A percentile compares a stretch with the other conserved stretches of the same genome.
phyloP scores from a whole-genome alignment of 371 early-diverging fungal species.

The Syncephalastrum monosporum region DNA sequence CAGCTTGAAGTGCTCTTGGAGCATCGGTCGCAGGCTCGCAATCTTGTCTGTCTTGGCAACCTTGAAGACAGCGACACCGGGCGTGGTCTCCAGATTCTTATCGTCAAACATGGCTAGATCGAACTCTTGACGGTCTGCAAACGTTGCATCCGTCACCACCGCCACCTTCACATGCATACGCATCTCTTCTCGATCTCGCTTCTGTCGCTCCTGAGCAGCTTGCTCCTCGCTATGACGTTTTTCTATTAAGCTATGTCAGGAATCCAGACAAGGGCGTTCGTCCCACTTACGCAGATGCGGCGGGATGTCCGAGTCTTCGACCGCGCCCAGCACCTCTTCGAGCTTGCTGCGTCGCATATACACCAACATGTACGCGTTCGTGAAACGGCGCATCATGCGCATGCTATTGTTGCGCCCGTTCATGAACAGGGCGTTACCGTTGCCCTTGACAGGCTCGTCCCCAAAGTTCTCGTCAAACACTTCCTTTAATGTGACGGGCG shows the following conservation, averaged over 20 bases:
- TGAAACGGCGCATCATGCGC: slow-evolving; percentile 65
- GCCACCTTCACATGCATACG: slow-evolving; percentile 67
- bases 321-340: slow-evolving; percentile 67
- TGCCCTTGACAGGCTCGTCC: slow-evolving; percentile 53
- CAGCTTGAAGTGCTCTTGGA: slow-evolving; percentile 53
- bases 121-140: slow-evolving; percentile 74
- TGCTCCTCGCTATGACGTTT: slow-evolving; percentile 61
- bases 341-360: slow-evolving; percentile 81
- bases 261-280: background rate
- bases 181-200: slow-evolving; percentile 70
- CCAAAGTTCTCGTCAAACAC: slow-evolving; percentile 97
- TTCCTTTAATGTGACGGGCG: slow-evolving; percentile 79
- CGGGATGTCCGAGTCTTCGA: slow-evolving; percentile 71
- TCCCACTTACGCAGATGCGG: slow-evolving; percentile 58
- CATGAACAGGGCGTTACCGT: slow-evolving; percentile 47
- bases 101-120: slow-evolving; percentile 78
- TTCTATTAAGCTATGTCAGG: slow-evolving; percentile 32
- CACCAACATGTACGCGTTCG: slow-evolving; percentile 97
- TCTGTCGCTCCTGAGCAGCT: slow-evolving; percentile 50
- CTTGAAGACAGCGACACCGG: slow-evolving; percentile 44
- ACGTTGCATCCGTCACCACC: slow-evolving; percentile 65
- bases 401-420: slow-evolving; percentile 18
- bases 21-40: slow-evolving; percentile 47
- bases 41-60: slow-evolving; percentile 60
- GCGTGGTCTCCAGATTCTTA: slow-evolving; percentile 26